These are phyloP conservation scores for Stephania japonica DNA, from an alignment of 164 flowering plant genomes.

Conservation along the genomic window DNA sequence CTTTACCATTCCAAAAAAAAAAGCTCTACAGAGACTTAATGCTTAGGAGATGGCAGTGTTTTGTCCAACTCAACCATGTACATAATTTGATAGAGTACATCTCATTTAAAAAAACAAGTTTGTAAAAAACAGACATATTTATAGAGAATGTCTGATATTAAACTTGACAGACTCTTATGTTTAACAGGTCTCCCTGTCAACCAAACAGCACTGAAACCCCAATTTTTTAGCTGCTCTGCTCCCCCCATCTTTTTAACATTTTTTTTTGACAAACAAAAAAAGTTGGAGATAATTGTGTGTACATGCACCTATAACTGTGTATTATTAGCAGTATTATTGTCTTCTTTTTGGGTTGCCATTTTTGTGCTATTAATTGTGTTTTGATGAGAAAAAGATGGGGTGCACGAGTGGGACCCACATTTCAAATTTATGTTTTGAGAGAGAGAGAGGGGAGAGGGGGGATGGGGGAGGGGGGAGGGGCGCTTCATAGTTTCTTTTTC, in stretches of 20 bases:
- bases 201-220: too few relatives aligned
- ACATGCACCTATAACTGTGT: neutral
- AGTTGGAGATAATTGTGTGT: neutral
- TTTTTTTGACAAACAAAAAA: neutral
- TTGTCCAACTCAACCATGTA: too few relatives aligned
- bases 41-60: neutral
- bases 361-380: conserved; percentile 12
- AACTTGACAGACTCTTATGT: too few relatives aligned
- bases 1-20: conserved; percentile 6
- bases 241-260: too few relatives aligned
- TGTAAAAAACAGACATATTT: too few relatives aligned
- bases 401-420: conserved; percentile 15
- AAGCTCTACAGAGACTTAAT: neutral
- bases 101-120: too few relatives aligned
- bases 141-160: too few relatives aligned
- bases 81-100: too few relatives aligned
- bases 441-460: conserved; percentile 7
- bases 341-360: conserved; percentile 13
- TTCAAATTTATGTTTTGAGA: conserved; percentile 14
- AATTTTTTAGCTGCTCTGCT: too few relatives aligned
- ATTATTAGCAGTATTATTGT: neutral
- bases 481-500: conserved; percentile 2
- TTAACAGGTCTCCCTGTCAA: too few relatives aligned
- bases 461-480: too few relatives aligned
- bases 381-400: conserved; percentile 16